These are phyloP conservation scores for Rhizoclosmatium globosum DNA, from an alignment of 192 early-diverging fungal species.

Conservation along the genomic window DNA sequence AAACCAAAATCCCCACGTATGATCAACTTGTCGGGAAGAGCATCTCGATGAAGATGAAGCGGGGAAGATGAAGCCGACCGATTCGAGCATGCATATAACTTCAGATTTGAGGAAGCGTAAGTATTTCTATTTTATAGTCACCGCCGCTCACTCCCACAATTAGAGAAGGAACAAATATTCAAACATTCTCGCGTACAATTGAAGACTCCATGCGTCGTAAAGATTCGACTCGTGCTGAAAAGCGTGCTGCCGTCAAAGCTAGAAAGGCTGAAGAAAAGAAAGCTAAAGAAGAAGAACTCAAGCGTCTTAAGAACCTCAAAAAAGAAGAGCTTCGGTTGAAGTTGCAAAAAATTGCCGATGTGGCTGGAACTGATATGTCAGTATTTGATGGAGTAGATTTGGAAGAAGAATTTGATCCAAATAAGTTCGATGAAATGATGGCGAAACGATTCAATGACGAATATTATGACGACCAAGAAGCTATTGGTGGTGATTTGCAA, in stretches of 20 bases:
- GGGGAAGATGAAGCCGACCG: constrained; percentile 81
- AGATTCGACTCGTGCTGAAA: constrained; percentile 78
- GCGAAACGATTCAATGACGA: constrained; percentile 75
- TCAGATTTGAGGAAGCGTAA: constrained; percentile 89
- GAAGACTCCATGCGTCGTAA: constrained; percentile 84
- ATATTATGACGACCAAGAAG: constrained; percentile 64
- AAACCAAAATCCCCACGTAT: constrained; percentile 67
- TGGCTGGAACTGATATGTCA: constrained; percentile 65
- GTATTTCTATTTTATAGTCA: constrained; percentile 10
- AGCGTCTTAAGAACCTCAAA: constrained; percentile 91
- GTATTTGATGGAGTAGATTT: constrained; percentile 84
- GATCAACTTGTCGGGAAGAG: constrained; percentile 76
- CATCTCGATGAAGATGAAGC: constrained; percentile 75
- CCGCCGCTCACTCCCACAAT: neutral
- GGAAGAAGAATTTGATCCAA: constrained; percentile 92
- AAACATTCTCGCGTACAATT: constrained; percentile 82
- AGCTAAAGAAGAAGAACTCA: constrained; percentile 83
- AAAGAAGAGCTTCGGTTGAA: constrained; percentile 84
- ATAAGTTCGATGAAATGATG: constrained; percentile 89
- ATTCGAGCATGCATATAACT: constrained; percentile 93
- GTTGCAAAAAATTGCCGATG: constrained; percentile 85
- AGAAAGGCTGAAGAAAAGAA: constrained; percentile 78
- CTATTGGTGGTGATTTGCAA: constrained; percentile 29
- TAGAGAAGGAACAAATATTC: constrained; percentile 67
- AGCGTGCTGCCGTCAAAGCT: constrained; percentile 75